Percentiles rank a stretch among this genome's conserved stretches.
Evolutionary conservation across 148 eudicot genomes (phyloP).

Genomic region (Chenopodium formosanum): DNA sequence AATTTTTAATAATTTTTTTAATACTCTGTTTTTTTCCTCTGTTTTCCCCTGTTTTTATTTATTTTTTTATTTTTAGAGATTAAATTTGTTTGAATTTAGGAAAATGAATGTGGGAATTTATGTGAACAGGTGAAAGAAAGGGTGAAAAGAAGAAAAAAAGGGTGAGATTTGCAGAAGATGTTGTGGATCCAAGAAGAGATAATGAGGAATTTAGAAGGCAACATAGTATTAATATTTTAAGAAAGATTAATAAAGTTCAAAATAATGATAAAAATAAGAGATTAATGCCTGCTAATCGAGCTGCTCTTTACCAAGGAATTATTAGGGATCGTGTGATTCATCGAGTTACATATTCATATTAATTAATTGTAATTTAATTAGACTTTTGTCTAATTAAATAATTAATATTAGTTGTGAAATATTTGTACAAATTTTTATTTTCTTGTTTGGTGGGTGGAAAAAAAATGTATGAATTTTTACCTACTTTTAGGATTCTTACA

Average conservation of each 20-base stretch:
- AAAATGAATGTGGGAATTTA: not conserved
- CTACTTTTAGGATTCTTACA: not conserved
- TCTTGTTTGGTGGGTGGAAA: not conserved
- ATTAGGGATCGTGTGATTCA: slow-evolving; percentile 63
- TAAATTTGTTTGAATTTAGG: not conserved
- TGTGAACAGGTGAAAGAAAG: slow-evolving; percentile 27
- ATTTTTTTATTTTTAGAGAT: not conserved
- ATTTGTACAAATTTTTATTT: slow-evolving; percentile 16
- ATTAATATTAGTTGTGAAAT: not conserved
- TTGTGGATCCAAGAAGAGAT: slow-evolving; percentile 69
- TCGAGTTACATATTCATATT: slow-evolving; percentile 50
- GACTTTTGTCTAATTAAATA: slow-evolving; percentile 1
- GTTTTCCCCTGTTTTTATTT: slow-evolving; percentile 10
- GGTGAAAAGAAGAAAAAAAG: slow-evolving; percentile 59
- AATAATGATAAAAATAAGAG: slow-evolving; percentile 15
- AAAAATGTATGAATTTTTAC: not conserved
- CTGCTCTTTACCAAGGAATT: slow-evolving; percentile 75
- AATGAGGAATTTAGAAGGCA: slow-evolving; percentile 59
- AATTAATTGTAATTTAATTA: slow-evolving; percentile 9
- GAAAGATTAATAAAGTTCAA: slow-evolving; percentile 9
- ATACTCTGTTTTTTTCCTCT: not conserved
- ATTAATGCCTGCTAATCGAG: slow-evolving; percentile 65
- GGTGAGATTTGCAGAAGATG: slow-evolving; percentile 90
- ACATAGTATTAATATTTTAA: slow-evolving; percentile 17
- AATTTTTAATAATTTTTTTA: not conserved